Conservation (phyloP, 2,329 filamentous ascomycete species). For the Pezicula rhizophila region DNA sequence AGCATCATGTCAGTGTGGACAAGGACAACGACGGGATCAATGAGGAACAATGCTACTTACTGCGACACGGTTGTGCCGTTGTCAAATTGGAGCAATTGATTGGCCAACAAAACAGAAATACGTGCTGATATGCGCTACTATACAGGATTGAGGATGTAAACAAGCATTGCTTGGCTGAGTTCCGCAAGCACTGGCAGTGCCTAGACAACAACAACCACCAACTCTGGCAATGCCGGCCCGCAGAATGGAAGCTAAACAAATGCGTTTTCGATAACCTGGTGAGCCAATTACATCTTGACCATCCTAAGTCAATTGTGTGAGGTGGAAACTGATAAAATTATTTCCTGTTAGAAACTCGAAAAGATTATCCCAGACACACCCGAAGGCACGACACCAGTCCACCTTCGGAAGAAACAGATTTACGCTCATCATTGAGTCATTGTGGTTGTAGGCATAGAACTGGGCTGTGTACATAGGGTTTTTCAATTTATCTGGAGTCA, state of each 20-base stretch:
- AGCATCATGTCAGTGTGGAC: background rate
- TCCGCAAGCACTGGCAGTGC: conserved; percentile 91
- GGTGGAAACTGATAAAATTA: background rate
- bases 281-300: conserved; percentile 32
- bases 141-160: conserved; percentile 88
- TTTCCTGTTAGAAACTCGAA: conserved; percentile 59
- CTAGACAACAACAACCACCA: conserved; percentile 97
- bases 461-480: conserved; percentile 1
- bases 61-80: background rate
- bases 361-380: conserved; percentile 74
- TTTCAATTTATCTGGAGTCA: conserved; percentile 2
- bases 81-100: background rate
- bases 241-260: conserved; percentile 86
- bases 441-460: background rate
- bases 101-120: background rate
- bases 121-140: conserved; percentile 2
- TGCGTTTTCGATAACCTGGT: conserved; percentile 97
- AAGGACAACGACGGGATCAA: background rate
- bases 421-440: conserved; percentile 22
- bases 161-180: conserved; percentile 85
- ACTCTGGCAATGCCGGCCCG: conserved; percentile 86
- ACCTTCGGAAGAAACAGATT: conserved; percentile 61
- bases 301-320: background rate
- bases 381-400: conserved; percentile 63
- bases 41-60: background rate